A percentile compares a stretch with the other conserved stretches of the same genome.
These are phyloP conservation scores for Spathaspora jeffriesii DNA, from an alignment of 1,139 yeast species.

Conservation along the genomic window DNA sequence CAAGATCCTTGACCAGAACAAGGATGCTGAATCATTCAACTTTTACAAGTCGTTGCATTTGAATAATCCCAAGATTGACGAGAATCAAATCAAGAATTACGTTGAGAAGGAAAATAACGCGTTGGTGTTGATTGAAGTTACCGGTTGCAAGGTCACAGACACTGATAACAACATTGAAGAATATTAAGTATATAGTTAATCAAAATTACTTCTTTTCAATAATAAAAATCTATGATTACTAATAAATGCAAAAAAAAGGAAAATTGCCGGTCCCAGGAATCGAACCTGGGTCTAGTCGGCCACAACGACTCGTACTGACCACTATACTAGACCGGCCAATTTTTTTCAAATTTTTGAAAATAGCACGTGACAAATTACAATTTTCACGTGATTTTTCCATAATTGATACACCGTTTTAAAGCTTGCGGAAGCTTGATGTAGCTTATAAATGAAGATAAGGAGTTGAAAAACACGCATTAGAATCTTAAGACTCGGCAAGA, in stretches of 20 bases:
- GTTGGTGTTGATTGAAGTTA: constrained; percentile 63
- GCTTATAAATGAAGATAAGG: too few relatives aligned
- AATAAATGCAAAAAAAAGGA: constrained; percentile 9
- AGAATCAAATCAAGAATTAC: constrained; percentile 56
- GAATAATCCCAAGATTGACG: constrained; percentile 67
- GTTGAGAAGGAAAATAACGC: constrained; percentile 59
- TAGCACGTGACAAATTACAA: too few relatives aligned
- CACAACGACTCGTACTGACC: constrained; percentile 49
- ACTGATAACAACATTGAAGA: constrained; percentile 64
- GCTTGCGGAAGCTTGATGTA: too few relatives aligned
- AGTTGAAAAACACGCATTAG: too few relatives aligned
- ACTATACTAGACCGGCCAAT: constrained; percentile 43
- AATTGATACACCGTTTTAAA: too few relatives aligned
- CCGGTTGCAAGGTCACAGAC: constrained; percentile 79
- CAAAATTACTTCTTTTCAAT: too few relatives aligned
- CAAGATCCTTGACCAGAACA: constrained; percentile 42
- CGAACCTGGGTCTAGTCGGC: constrained; percentile 49
- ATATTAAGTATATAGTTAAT: constrained; percentile 21
- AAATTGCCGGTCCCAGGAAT: constrained; percentile 45
- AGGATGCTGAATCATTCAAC: constrained; percentile 44
- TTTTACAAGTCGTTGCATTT: constrained; percentile 61
- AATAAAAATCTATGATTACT: too few relatives aligned
- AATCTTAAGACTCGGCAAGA: too few relatives aligned
- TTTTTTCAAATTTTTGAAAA: not conserved
- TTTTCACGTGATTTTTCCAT: too few relatives aligned